Conservation (phyloP, 2,329 filamentous ascomycete genomes). For the Rosellinia necatrix region DNA sequence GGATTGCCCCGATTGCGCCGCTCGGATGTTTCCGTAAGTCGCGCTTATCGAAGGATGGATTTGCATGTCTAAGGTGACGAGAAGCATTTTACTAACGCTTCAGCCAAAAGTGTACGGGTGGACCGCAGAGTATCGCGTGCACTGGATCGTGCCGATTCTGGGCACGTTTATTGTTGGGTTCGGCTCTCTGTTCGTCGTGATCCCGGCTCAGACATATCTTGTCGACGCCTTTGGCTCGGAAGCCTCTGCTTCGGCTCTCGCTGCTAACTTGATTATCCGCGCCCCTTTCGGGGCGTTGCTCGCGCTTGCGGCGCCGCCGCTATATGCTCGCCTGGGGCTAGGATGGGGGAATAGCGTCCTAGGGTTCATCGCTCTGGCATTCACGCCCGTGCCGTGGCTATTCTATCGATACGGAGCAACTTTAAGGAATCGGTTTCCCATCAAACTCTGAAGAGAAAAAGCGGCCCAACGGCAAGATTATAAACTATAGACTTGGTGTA, state of each 20-base stretch:
- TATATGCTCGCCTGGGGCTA: constrained; percentile 16
- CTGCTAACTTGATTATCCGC: constrained; percentile 19
- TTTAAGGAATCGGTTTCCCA: constrained; percentile 7
- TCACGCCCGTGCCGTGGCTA: constrained; percentile 19
- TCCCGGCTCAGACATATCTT: constrained; percentile 16
- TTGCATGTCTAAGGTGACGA: background rate
- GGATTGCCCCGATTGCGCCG: constrained; percentile 20
- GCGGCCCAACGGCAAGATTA: background rate
- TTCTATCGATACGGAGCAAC: constrained; percentile 20
- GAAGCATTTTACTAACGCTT: background rate
- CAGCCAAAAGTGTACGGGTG: constrained; percentile 18
- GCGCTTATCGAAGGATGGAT: background rate
- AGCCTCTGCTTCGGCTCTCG: constrained; percentile 20
- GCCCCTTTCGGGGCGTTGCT: constrained; percentile 19
- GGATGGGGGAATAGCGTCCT: constrained; percentile 24
- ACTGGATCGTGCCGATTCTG: constrained; percentile 26
- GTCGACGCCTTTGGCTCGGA: constrained; percentile 22
- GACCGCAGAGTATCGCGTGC: constrained; percentile 20
- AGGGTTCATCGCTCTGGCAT: constrained; percentile 16
- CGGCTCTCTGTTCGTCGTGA: constrained; percentile 15
- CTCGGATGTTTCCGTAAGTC: constrained; percentile 20
- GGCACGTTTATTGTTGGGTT: constrained; percentile 24
- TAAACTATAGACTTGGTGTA: background rate
- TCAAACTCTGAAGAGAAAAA: background rate
- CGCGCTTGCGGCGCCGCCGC: constrained; percentile 15